Evolutionary conservation across 108 stramenopile species (phyloP).

Genomic region (Cyclostephanos invisitatus): DNA sequence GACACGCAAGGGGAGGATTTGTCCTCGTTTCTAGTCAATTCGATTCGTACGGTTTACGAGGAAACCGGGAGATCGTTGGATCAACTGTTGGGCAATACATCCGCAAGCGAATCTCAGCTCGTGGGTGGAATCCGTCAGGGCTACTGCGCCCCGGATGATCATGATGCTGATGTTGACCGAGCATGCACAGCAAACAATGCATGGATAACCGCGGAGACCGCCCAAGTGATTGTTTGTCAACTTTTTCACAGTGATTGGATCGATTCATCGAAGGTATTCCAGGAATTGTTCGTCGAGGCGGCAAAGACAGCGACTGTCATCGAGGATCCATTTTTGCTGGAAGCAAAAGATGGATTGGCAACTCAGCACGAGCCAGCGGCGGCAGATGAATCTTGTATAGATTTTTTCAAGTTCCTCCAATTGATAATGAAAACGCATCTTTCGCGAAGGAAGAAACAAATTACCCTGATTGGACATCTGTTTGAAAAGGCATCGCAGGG

Average conservation of each 20-base stretch:
- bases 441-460: conserved; percentile 19
- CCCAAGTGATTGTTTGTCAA: conserved; percentile 7
- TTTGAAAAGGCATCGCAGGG: conserved; percentile 45
- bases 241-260: conserved; percentile 25
- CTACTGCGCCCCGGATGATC: conserved; percentile 6
- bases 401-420: conserved; percentile 25
- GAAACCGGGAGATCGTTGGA: conserved; percentile 13
- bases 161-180: background rate
- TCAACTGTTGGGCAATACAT: conserved; percentile 13
- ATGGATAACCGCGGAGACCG: conserved; percentile 3
- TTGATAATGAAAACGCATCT: conserved; percentile 25
- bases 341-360: background rate
- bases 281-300: background rate
- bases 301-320: background rate
- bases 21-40: conserved; percentile 41
- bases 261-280: conserved; percentile 1
- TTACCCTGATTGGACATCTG: conserved; percentile 52
- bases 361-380: conserved; percentile 3
- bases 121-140: background rate
- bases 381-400: conserved; percentile 6
- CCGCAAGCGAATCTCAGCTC: conserved; percentile 10
- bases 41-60: conserved; percentile 27
- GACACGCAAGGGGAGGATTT: conserved; percentile 56
- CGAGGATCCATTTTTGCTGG: background rate
- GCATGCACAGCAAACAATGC: conserved; percentile 1